phyloP scores from a whole-genome alignment of 2,329 filamentous ascomycete genomes.

The Leptoxyphium fumago region DNA sequence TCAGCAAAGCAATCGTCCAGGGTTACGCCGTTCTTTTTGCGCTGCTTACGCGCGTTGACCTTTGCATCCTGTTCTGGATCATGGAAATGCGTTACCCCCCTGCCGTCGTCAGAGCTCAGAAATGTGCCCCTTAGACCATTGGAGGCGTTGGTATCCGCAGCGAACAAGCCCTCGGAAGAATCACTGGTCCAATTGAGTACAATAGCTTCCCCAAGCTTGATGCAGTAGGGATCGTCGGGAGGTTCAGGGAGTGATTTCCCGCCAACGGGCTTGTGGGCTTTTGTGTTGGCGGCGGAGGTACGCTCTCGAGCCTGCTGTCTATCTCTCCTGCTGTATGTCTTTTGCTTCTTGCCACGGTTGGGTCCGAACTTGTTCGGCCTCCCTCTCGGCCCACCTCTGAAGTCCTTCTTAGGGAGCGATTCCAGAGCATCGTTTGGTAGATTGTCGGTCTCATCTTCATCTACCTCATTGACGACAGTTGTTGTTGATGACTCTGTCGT shows the following conservation, averaged over 20 bases:
- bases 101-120: conserved; percentile 38
- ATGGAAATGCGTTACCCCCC: conserved; percentile 37
- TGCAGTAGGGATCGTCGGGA: conserved; percentile 21
- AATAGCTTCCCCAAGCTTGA: conserved; percentile 71
- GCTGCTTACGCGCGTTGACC: conserved; percentile 46
- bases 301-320: not conserved
- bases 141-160: conserved; percentile 24
- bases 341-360: conserved; percentile 7
- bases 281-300: not conserved
- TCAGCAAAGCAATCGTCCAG: conserved; percentile 87
- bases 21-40: conserved; percentile 61
- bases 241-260: conserved; percentile 1
- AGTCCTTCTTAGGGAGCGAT: conserved; percentile 1
- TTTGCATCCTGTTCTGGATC: conserved; percentile 48
- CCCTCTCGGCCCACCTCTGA: conserved; percentile 3
- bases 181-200: conserved; percentile 71
- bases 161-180: conserved; percentile 58
- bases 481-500: conserved; percentile 2
- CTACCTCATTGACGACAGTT: conserved; percentile 2
- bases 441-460: conserved; percentile 3
- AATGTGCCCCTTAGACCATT: conserved; percentile 43
- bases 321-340: conserved; percentile 14
- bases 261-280: not conserved
- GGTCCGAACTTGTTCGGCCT: conserved; percentile 9
- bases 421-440: conserved; percentile 6